Evolutionary conservation across 192 early-diverging fungal species (phyloP), one percentile per base, ranked within the genome.

Genomic region (Chytriomyces confervae): DNA sequence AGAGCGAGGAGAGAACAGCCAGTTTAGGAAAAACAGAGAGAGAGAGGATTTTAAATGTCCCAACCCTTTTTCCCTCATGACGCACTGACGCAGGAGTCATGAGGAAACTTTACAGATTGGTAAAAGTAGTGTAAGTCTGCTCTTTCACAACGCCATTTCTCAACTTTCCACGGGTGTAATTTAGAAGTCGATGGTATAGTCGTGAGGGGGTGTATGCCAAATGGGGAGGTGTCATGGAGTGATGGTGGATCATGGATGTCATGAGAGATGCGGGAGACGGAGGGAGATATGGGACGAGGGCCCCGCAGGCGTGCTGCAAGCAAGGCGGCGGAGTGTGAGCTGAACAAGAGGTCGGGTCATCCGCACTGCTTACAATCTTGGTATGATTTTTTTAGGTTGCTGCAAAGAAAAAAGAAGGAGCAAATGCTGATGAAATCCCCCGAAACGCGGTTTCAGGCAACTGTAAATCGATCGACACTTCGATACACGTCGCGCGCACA

Each of bases 171-270:
- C 69, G 69, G 69, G 69, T 43, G 53, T 57, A 4, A 57, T 70
- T 50, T 53, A 27, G 69, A 70, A 16, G 20, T 70, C 69, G 46
- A 70, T 70, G 69, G 69, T 70, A 70, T 70, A 70, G 69, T 51
- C 18, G 62, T 18, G 62, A 64, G 62, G 62, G 24, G 24, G 24
- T 27, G 24, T 27, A 27, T 27, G 24, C 24, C 24, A 0, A 27
- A 27, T 27, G 24, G 24, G 24, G 24, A 27, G 24, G 24, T 27
- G 62, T n/a, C n/a, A n/a, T 27, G 24, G 24, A 27, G 24, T 27
- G 24, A 27, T 27, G 24, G 24, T 27, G 24, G 24, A 27, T 27
- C 24, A 36, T 36, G 3, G 16, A 36, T 36, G 36, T 36, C 36
- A 36, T 36, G 36, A 36, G 36, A 3, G 62, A 29, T 3, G 62